Percentiles rank a stretch among this genome's conserved stretches.
These are phyloP conservation scores for Rhododendron ferrugineum DNA, from an alignment of 148 eudicot species.

Conservation along the genomic window DNA sequence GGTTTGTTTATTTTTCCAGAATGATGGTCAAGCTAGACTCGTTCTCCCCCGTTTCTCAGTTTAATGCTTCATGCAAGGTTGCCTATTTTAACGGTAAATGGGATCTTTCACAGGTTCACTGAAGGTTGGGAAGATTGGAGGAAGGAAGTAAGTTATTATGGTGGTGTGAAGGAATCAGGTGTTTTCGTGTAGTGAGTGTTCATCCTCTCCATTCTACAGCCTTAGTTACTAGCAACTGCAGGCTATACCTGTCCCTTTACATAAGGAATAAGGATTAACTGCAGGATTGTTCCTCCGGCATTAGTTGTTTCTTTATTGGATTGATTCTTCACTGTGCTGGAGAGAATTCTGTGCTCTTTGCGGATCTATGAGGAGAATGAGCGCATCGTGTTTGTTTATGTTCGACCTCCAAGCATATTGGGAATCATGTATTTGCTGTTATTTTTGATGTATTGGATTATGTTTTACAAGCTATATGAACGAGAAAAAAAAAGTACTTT, in stretches of 20 bases:
- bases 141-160: not conserved
- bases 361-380: not conserved
- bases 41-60: not conserved
- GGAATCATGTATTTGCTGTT: not conserved
- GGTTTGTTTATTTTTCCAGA: not conserved
- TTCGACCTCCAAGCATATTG: not conserved
- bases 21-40: not conserved
- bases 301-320: not conserved
- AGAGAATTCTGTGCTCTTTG: not conserved
- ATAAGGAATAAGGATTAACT: not conserved
- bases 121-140: not conserved
- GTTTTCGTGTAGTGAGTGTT: not conserved
- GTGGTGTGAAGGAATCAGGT: not conserved
- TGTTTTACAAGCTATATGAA: not conserved
- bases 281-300: not conserved
- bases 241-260: not conserved
- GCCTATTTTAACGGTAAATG: not conserved
- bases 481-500: not conserved
- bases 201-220: not conserved
- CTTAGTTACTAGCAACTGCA: not conserved
- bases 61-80: not conserved
- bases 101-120: not conserved
- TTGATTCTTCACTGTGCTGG: not conserved
- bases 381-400: not conserved
- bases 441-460: not conserved